Percentiles rank a stretch among this genome's conserved stretches.
Conservation (phyloP, 192 early-diverging fungal genomes). For the Piromyces finnis region DNA sequence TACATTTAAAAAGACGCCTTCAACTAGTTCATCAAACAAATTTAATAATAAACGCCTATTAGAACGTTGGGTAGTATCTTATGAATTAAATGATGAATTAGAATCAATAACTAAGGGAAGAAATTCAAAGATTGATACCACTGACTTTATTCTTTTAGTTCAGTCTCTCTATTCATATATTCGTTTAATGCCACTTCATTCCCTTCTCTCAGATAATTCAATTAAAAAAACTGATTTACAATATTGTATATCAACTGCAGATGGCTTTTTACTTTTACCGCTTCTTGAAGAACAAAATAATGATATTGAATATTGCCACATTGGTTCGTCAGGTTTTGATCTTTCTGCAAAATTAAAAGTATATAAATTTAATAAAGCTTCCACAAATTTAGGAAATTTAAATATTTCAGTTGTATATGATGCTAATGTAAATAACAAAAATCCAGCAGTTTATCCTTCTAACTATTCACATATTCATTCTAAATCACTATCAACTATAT, state of each 20-base stretch:
- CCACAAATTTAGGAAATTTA: constrained; percentile 7
- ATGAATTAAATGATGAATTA: constrained; percentile 5
- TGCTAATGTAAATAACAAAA: constrained; percentile 3
- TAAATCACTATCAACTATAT: neutral
- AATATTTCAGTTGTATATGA: constrained; percentile 27
- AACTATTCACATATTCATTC: neutral
- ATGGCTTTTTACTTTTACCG: constrained; percentile 12
- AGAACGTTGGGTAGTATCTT: constrained; percentile 30
- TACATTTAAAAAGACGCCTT: neutral
- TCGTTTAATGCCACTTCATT: constrained; percentile 20
- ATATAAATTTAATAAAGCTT: constrained; percentile 16
- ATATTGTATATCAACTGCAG: constrained; percentile 15
- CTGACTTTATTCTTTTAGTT: constrained; percentile 20
- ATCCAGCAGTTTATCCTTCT: neutral
- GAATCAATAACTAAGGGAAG: neutral
- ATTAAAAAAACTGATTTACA: neutral
- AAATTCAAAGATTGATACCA: constrained; percentile 6
- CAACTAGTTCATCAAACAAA: neutral
- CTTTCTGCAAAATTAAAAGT: constrained; percentile 16
- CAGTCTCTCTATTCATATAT: constrained; percentile 33
- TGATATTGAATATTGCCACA: neutral
- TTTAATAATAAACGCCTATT: constrained; percentile 3
- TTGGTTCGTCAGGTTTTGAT: constrained; percentile 6
- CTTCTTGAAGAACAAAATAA: neutral
- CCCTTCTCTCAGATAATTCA: constrained; percentile 5